Evolutionary conservation across 139 green algal genomes (phyloP).

Genomic region (Ettlia oleoabundans): DNA sequence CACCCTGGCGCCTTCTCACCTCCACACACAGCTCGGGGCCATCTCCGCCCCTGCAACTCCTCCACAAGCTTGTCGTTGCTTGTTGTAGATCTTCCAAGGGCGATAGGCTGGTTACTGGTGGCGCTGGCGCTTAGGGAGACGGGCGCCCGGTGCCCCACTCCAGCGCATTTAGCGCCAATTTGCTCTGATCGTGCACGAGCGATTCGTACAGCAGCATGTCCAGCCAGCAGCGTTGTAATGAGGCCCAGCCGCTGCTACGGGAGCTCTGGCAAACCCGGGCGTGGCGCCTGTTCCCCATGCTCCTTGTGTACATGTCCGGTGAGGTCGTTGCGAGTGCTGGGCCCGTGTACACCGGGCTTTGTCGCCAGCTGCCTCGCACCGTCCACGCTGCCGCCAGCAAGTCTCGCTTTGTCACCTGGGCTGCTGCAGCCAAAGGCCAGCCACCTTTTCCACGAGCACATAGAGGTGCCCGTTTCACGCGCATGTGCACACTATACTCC

Average conservation of each 20-base stretch:
- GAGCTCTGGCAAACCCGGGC: constrained; percentile 40
- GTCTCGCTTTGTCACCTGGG: neutral
- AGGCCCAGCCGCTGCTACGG: neutral
- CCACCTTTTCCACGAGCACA: no score
- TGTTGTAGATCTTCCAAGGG: no score
- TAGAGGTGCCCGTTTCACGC: no score
- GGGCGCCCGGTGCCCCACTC: neutral
- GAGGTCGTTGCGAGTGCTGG: neutral
- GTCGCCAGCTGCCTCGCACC: neutral
- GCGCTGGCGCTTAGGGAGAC: neutral
- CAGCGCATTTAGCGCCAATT: neutral
- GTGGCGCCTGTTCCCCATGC: constrained; percentile 50
- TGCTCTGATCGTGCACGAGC: neutral
- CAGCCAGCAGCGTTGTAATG: neutral
- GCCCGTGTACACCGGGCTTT: neutral
- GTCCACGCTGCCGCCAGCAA: neutral
- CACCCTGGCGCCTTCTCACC: no score
- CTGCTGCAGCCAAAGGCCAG: no score
- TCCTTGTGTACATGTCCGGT: constrained; percentile 43
- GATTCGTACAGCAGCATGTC: neutral
- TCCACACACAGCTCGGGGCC: no score
- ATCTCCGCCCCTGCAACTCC: no score
- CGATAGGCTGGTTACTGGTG: no score
- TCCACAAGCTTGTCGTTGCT: no score
- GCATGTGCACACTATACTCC: no score